A percentile compares a stretch with the other conserved stretches of the same genome.
Evolutionary conservation across 208 protist genomes (phyloP).

Genomic region (Zelonia costaricensis): DNA sequence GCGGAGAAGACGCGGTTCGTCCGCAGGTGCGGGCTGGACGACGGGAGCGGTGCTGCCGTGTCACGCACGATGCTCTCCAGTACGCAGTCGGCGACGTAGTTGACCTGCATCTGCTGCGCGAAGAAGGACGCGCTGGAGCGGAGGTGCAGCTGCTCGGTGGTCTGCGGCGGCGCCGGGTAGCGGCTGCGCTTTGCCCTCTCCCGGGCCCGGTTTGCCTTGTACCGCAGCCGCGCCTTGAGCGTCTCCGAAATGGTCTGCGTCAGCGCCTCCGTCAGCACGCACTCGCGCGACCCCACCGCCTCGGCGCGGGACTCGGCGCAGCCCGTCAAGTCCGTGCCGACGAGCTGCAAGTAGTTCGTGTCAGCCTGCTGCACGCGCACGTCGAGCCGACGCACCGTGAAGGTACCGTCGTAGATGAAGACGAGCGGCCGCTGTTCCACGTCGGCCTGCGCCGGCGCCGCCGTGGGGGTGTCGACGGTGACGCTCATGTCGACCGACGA

Average conservation of each 20-base stretch:
- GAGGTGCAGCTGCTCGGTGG: constrained; percentile 70
- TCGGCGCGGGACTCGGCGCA: constrained; percentile 61
- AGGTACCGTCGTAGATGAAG: constrained; percentile 66
- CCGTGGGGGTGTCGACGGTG: neutral
- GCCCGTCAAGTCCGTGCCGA: constrained; percentile 58
- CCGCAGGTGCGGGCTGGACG: constrained; percentile 1
- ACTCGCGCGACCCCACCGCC: constrained; percentile 75
- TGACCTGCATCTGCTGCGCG: constrained; percentile 50
- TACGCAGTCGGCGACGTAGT: constrained; percentile 79
- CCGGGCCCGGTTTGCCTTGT: constrained; percentile 53
- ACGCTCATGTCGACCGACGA: neutral
- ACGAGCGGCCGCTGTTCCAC: constrained; percentile 7
- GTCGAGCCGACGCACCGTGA: constrained; percentile 68
- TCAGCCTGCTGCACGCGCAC: constrained; percentile 56
- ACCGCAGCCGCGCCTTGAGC: constrained; percentile 45
- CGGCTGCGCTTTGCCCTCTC: constrained; percentile 52
- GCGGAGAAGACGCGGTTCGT: constrained; percentile 34
- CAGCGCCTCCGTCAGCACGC: constrained; percentile 76
- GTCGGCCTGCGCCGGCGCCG: too few species aligned
- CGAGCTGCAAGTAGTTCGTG: constrained; percentile 69
- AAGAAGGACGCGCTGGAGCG: constrained; percentile 73
- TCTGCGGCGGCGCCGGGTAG: constrained; percentile 60
- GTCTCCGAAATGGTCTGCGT: constrained; percentile 68
- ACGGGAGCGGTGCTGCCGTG: neutral
- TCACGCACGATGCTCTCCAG: constrained; percentile 17